These are phyloP conservation scores for Neostapfia colusana DNA, from an alignment of 176 grass and related monocot genomes.

Conservation along the genomic window DNA sequence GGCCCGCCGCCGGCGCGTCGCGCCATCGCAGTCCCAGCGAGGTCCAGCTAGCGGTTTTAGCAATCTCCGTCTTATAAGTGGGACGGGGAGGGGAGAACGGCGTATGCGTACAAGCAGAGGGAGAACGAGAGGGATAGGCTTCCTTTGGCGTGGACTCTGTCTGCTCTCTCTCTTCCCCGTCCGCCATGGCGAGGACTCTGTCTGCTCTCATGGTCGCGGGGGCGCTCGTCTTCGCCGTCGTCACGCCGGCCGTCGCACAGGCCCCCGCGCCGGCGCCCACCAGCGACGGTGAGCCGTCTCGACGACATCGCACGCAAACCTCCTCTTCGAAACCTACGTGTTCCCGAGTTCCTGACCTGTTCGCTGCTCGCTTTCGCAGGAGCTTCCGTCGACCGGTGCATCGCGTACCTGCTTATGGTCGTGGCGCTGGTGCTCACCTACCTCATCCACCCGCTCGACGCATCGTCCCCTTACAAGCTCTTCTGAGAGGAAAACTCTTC, in stretches of 20 bases:
- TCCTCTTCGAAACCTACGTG: not conserved
- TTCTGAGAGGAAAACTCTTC: slow-evolving; percentile 45
- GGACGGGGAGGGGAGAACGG: not conserved
- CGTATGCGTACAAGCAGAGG: slow-evolving; percentile 17
- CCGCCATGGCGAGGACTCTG: slow-evolving; percentile 40
- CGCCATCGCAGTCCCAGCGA: slow-evolving; percentile 56
- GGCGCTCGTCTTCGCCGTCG: slow-evolving; percentile 35
- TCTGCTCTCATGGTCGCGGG: slow-evolving; percentile 2
- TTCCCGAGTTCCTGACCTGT: not conserved
- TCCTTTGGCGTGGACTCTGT: too few species aligned
- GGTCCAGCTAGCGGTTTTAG: slow-evolving; percentile 51
- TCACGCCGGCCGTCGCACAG: slow-evolving; percentile 31
- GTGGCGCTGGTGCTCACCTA: slow-evolving; percentile 68
- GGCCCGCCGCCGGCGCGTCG: slow-evolving; percentile 19
- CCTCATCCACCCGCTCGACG: slow-evolving; percentile 70
- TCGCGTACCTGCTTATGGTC: slow-evolving; percentile 65
- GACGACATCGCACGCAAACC: not conserved
- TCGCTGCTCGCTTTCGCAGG: slow-evolving; percentile 23
- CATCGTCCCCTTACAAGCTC: slow-evolving; percentile 54
- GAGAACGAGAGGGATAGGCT: not conserved
- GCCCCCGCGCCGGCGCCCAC: slow-evolving; percentile 57
- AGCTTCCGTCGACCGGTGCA: slow-evolving; percentile 48
- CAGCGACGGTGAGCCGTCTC: slow-evolving; percentile 52
- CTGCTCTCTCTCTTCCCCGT: not conserved
- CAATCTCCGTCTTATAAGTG: slow-evolving; percentile 25